Conservation (phyloP, 345 rosid species). For the Odontarrhena argentea region DNA sequence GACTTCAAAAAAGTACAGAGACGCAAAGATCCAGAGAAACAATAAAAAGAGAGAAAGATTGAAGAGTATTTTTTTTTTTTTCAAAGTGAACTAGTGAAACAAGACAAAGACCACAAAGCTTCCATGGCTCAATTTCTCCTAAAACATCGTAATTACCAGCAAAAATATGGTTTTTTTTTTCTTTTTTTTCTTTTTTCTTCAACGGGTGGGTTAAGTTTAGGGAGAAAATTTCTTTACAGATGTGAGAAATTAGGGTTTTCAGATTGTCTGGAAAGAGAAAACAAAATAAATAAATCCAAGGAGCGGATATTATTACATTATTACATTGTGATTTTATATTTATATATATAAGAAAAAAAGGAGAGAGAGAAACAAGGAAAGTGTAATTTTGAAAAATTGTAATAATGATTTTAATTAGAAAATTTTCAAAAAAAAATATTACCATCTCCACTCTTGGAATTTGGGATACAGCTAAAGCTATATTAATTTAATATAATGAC, state of each 20-base stretch:
- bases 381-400: slow-evolving; percentile 8
- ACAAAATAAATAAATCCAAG: slow-evolving; percentile 43
- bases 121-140: slow-evolving; percentile 43
- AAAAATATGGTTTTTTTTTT: not conserved
- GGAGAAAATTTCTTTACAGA: slow-evolving; percentile 48
- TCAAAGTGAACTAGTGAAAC: slow-evolving; percentile 35
- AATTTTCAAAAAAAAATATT: slow-evolving; percentile 1
- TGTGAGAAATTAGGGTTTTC: slow-evolving; percentile 80
- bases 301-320: slow-evolving; percentile 35
- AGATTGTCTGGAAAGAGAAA: slow-evolving; percentile 33
- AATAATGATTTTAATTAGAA: slow-evolving; percentile 25
- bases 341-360: not conserved
- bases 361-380: slow-evolving; percentile 29
- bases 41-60: slow-evolving; percentile 27
- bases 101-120: slow-evolving; percentile 49
- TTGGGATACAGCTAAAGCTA: slow-evolving; percentile 42
- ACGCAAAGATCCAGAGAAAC: slow-evolving; percentile 26
- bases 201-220: slow-evolving; percentile 34
- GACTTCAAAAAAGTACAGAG: slow-evolving; percentile 32
- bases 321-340: slow-evolving; percentile 19
- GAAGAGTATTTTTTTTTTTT: not conserved
- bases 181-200: slow-evolving; percentile 20
- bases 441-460: slow-evolving; percentile 35
- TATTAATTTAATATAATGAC: slow-evolving; percentile 21
- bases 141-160: slow-evolving; percentile 45